Percentiles rank a stretch among this genome's conserved stretches.
Conservation (phyloP, 1,284 basidiomycete species). For the Athelia sp. region DNA sequence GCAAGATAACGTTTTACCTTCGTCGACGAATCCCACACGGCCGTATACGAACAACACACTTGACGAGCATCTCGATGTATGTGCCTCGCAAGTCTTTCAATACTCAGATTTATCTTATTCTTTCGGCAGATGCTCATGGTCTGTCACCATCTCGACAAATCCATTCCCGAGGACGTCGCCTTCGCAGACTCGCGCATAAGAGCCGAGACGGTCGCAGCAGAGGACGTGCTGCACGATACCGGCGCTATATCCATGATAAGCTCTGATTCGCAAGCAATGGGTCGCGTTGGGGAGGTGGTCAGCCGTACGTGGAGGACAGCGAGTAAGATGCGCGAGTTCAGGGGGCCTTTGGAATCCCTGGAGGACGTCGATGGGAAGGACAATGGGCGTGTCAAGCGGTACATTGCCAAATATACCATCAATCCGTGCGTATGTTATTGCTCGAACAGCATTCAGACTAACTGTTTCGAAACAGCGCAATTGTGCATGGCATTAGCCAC, state of each 20-base stretch:
- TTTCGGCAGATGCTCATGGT: conserved; percentile 91
- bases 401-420: conserved; percentile 95
- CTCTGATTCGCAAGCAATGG: conserved; percentile 97
- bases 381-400: conserved; percentile 96
- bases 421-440: conserved; percentile 75
- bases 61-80: conserved; percentile 94
- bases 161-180: conserved; percentile 90
- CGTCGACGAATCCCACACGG: conserved; percentile 95
- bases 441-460: conserved; percentile 3
- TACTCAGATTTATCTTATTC: conserved; percentile 1
- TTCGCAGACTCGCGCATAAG: conserved; percentile 98
- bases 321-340: conserved; percentile 84
- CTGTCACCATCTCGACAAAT: conserved; percentile 86
- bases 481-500: conserved; percentile 91
- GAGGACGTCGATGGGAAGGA: conserved; percentile 71
- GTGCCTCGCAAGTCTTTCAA: conserved; percentile 19
- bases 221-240: conserved; percentile 92
- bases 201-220: conserved; percentile 95
- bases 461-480: conserved; percentile 62
- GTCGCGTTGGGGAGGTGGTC: conserved; percentile 93
- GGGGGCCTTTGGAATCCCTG: conserved; percentile 60
- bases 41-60: conserved; percentile 92
- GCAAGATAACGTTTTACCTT: conserved; percentile 88
- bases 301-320: conserved; percentile 96
- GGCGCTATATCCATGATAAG: conserved; percentile 97